Base-by-base conservation (phyloP, 2,329 filamentous ascomycete genomes). In the Aspergillus novoparasiticus region DNA sequence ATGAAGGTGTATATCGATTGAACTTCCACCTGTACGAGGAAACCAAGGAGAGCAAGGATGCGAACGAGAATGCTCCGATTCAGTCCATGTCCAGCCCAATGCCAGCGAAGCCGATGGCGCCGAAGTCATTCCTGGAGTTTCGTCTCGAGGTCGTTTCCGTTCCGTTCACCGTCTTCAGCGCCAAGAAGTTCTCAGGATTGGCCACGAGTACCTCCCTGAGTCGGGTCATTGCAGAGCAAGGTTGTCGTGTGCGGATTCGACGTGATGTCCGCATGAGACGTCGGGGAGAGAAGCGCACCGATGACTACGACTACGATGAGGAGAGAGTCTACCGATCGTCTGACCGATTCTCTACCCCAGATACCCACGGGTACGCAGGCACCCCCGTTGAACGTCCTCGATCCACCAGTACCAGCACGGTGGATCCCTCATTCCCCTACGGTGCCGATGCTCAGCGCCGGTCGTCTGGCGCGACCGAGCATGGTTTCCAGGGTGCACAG, bases 161-260 rank as follows among this genome's bases (percentile, higher is more conserved):
- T 14, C 88, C 92, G 0, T 98, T 99, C 77, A 89, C 87, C 56
- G 95, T 98, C 48, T 98, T 86, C 82, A 97, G 94, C 71, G 95
- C 95, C 58, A 99, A 98, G 88, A 98, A 97, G 82, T 99, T 99
- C 81, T 95, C 95, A 19, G 95, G 94, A 21, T 83, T 98, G 63
- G 90, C 91, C 51, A 92, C 95, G 77, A 97, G 93, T 81, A 99
- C 95, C 0, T 83, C 86, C 14, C 83, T 98, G 57, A 97, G 94
- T 79, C 90, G 94, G 66, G 90, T 92, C 41, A 93, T 99, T 50
- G 94, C 94, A 21, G 94, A 99, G 78, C 95, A 99, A 79, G 95
- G 95, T 63, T 98, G 95, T 78, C 92, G 94, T 69, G 95, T 99
- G 32, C 90, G 95, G 53, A 99, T 99, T 72, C 88, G 95, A 61